Base-by-base conservation (phyloP, 2,329 filamentous ascomycete genomes). In the Epichloe gansuensis region DNA sequence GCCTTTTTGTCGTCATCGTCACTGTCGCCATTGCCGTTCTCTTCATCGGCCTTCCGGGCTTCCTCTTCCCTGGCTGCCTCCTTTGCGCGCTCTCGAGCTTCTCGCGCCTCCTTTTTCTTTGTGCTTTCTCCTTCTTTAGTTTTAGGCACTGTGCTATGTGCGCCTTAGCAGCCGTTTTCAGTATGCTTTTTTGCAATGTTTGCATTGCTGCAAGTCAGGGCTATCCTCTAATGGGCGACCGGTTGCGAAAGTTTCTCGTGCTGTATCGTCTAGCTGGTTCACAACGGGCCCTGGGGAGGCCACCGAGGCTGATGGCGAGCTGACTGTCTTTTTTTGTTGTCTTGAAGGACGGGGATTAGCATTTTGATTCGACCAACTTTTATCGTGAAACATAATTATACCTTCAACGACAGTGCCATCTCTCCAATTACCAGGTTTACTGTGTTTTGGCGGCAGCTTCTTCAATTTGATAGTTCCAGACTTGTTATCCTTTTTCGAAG, bases 101-200 rank as follows among this genome's bases (percentile, higher is more conserved):
- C 85, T 28, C 84, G 76, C 0, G 83, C 82, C 62, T 87, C 85
- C 62, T 88, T 88, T 69, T 88, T 88, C 83, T 79, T 62, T 86
- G 82, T 1, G 85, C 84, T 69, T 88, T 88, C 65, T 88, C 85
- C 61, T 85, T 89, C 71, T 95, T 95, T 52, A 90, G 81, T 59
- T 84, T 85, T 53, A 96, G 72, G 62, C 91, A 98, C 46, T 85
- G 81, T 39, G 85, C 83, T 55, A 95, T 88, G 63, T 98, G 91
- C 17, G 81, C 80, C 54, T 85, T 84, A 2, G 88, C 86, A 0
- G 82, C 83, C 35, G 81, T 81, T 61, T 85, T 86, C 13, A 93
- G 75, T 12, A 95, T 80, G 50, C 86, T 86, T 62, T 94, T 70
- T 93, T 95, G 72, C 91, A 98, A 66, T 94, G 89, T 66, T 93